Evolutionary conservation across 1,284 basidiomycete species (phyloP).

Genomic region (Sanghuangporus baumii): DNA sequence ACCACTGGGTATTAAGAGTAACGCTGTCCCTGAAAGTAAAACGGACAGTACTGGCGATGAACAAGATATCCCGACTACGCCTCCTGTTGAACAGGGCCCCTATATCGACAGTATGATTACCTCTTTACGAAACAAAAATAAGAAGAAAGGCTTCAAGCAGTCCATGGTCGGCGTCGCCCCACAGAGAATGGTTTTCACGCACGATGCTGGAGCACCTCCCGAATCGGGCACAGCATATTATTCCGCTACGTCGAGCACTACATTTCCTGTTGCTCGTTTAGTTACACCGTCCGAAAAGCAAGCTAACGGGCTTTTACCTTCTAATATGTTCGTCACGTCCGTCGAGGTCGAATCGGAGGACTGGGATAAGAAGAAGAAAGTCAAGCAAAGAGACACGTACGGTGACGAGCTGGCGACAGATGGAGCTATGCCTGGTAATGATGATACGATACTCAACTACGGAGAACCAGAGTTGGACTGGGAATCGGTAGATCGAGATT

Average conservation of each 20-base stretch:
- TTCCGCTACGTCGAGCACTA: constrained; percentile 2
- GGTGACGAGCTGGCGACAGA: background rate
- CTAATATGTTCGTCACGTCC: constrained; percentile 61
- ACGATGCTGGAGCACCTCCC: constrained; percentile 7
- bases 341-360: constrained; percentile 55
- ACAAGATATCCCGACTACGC: background rate
- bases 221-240: constrained; percentile 8
- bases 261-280: constrained; percentile 31
- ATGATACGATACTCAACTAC: background rate
- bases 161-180: constrained; percentile 42
- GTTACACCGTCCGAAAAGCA: constrained; percentile 63
- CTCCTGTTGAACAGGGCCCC: constrained; percentile 7
- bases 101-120: constrained; percentile 42
- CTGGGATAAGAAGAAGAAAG: constrained; percentile 26
- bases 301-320: constrained; percentile 42
- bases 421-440: background rate
- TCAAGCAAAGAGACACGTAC: constrained; percentile 21
- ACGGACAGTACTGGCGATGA: background rate
- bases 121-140: constrained; percentile 67
- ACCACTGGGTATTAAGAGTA: constrained; percentile 25
- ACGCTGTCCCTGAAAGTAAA: background rate
- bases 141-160: constrained; percentile 59
- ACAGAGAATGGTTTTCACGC: constrained; percentile 53
- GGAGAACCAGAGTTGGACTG: constrained; percentile 29
- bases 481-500: constrained; percentile 34